Base-by-base conservation (phyloP, 495 filamentous ascomycete species). In the Aspergillus cavernicola region DNA sequence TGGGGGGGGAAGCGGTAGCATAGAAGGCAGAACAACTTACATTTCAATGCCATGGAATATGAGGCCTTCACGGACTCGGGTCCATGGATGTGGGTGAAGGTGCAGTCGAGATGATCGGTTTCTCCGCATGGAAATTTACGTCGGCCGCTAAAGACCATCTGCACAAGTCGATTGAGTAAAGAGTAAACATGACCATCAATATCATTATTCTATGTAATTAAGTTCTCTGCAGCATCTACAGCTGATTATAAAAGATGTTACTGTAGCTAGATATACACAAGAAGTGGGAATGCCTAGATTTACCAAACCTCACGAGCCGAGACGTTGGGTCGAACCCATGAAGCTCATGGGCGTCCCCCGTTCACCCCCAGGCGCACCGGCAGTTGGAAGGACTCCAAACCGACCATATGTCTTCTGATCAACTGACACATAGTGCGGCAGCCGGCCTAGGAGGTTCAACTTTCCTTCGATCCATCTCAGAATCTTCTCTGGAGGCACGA, bases 331-430 rank as follows among this genome's bases (percentile, higher is more conserved):
- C 10, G 74, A 70, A 19, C 81, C 85, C 37, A 83, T 64, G 55
- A 82, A 80, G 41, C 74, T 79, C 71, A 86, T 68, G 0, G 81
- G 75, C n/a, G 79, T 73, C 43, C 68, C 66, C 36, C 66, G 63
- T 41, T 78, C 78, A n/a, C 57, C 64, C 20, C 52, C 56, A 4
- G 52, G 22, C 1, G 64, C 37, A 18, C 64, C 75, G 24, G 73
- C 75, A 0, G 82, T 82, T 2, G 91, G 91, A 18, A 97, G 72
- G 15, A 97, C 88, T 0, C 91, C 91, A 63, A 92, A 95, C 41
- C 91, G 80, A n/a, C 91, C 91, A 62, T 90, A 95, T n/a, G 87
- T 95, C 80, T 95, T 95, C 65, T 96, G 91, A 62, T 97, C 91
- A 11, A 97, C 82, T 16, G 87, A 91, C 13, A 97, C 85, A 61